These are phyloP conservation scores for Lipomyces yamadae DNA, from an alignment of 805 yeast species.

Conservation along the genomic window DNA sequence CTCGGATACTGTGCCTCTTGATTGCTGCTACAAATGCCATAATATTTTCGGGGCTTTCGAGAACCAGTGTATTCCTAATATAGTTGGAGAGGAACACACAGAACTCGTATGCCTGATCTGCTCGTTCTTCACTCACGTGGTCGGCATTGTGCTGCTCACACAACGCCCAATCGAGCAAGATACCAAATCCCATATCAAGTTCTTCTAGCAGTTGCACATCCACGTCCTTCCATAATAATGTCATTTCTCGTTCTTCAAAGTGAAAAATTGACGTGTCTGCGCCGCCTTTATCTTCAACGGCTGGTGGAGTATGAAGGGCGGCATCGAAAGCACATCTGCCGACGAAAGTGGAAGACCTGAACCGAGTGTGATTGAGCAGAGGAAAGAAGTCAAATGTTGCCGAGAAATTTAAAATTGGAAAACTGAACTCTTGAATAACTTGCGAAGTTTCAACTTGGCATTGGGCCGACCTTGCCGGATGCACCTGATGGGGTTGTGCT, in stretches of 20 bases:
- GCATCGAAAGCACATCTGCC: constrained; percentile 29
- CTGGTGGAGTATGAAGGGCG: constrained; percentile 15
- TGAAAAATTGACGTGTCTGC: constrained; percentile 6
- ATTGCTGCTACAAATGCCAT: constrained; percentile 18
- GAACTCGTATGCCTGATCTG: constrained; percentile 28
- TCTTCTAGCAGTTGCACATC: constrained; percentile 15
- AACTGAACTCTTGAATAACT: constrained; percentile 20
- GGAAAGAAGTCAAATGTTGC: constrained; percentile 36
- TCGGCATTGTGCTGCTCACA: constrained; percentile 26
- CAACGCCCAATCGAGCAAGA: constrained; percentile 30
- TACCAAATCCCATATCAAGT: constrained; percentile 15
- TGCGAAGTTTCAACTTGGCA: constrained; percentile 1
- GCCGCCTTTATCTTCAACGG: background rate
- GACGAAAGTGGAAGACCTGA: constrained; percentile 26
- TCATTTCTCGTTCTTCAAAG: constrained; percentile 3
- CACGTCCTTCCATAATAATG: constrained; percentile 21
- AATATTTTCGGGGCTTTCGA: constrained; percentile 18
- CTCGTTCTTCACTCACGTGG: constrained; percentile 5
- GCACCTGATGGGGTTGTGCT: background rate
- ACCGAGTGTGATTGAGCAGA: constrained; percentile 22
- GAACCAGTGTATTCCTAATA: constrained; percentile 10
- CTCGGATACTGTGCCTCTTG: constrained; percentile 23
- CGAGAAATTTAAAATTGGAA: constrained; percentile 30
- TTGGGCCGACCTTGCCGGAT: background rate
- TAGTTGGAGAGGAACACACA: constrained; percentile 21